Conservation (phyloP, 106 monocot genomes). For the Dendrobium officinale region DNA sequence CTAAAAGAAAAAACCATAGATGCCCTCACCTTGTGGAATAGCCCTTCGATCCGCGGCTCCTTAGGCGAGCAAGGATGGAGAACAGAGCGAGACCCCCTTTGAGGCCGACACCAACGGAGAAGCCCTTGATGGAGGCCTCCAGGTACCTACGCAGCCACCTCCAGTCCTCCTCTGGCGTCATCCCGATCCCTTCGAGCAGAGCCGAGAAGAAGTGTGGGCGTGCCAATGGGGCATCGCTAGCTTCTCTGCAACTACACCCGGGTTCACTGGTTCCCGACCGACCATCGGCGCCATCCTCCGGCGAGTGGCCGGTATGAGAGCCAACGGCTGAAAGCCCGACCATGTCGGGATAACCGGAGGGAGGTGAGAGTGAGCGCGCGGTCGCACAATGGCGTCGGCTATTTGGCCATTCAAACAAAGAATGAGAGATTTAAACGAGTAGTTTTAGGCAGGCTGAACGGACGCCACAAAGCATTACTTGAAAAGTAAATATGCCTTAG, state of each 20-base stretch:
- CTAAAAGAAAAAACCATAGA: neutral
- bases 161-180: slow-evolving; percentile 25
- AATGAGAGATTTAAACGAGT: no score
- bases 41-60: slow-evolving; percentile 41
- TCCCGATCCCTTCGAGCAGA: neutral
- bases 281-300: neutral
- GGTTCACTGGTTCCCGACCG: neutral
- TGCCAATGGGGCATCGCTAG: neutral
- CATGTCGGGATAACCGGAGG: no score
- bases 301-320: neutral
- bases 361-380: no score
- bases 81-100: slow-evolving; percentile 91
- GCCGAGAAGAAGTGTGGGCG: neutral
- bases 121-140: slow-evolving; percentile 77
- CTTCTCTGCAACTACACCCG: neutral
- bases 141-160: slow-evolving; percentile 55
- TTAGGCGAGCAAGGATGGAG: slow-evolving; percentile 52
- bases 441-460: no score
- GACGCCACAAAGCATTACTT: no score
- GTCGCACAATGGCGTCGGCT: no score
- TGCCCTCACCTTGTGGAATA: neutral
- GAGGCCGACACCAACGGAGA: slow-evolving; percentile 78
- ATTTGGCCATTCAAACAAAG: no score
- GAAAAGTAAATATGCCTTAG: no score
- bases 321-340: neutral